These are phyloP conservation scores for Cordia subcordata DNA, from an alignment of 257 asterid genomes.

Conservation along the genomic window DNA sequence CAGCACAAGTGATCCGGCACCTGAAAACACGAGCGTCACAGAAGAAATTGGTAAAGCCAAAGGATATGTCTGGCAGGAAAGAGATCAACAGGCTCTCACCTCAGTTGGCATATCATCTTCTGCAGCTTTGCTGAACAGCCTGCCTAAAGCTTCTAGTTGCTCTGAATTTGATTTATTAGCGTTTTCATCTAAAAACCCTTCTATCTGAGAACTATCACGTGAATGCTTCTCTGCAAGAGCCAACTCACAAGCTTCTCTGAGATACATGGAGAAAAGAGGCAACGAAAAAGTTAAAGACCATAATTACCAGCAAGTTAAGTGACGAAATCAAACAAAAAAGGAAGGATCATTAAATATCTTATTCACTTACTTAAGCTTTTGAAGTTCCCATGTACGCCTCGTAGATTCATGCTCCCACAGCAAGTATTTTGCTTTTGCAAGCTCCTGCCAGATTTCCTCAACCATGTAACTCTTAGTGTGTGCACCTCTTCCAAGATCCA, in stretches of 20 bases:
- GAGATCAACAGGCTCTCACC: conserved; percentile 28
- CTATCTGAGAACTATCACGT: conserved; percentile 27
- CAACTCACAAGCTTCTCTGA: conserved; percentile 65
- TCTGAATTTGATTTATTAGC: conserved; percentile 18
- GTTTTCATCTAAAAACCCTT: conserved; percentile 56
- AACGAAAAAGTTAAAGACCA: background rate
- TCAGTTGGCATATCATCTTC: conserved; percentile 65
- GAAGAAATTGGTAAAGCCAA: background rate
- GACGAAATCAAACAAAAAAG: background rate
- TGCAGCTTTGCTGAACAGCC: conserved; percentile 55
- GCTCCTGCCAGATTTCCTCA: conserved; percentile 93
- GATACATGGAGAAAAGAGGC: conserved; percentile 12
- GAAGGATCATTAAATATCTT: background rate
- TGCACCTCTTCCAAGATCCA: conserved; percentile 75
- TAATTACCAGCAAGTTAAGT: background rate
- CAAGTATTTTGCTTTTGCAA: conserved; percentile 78
- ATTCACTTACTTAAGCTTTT: conserved; percentile 50
- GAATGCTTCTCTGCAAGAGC: conserved; percentile 64
- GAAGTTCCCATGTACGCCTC: conserved; percentile 67
- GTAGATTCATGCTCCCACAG: conserved; percentile 74
- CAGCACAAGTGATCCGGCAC: conserved; percentile 87
- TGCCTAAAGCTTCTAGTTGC: conserved; percentile 48
- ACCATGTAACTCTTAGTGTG: conserved; percentile 72
- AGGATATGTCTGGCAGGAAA: conserved; percentile 7
- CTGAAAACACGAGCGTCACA: conserved; percentile 40